These are phyloP conservation scores for Protomyces gravidus DNA, from an alignment of 1,139 yeast species.

Conservation along the genomic window DNA sequence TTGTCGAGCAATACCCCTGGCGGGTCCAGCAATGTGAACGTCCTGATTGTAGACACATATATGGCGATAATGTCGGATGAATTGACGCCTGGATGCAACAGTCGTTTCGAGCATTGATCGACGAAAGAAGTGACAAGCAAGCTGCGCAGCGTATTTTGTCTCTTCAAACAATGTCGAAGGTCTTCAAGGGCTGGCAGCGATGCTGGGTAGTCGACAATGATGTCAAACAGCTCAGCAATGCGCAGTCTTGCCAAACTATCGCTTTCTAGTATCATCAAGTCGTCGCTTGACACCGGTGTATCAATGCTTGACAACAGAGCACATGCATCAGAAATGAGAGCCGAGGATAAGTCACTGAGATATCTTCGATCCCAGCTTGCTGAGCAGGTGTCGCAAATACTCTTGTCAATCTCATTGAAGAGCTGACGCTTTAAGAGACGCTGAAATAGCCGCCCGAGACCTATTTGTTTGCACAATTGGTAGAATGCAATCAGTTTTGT, in stretches of 20 bases:
- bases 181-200: conserved; percentile 62
- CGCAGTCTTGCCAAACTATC: conserved; percentile 42
- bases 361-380: background rate
- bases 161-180: conserved; percentile 38
- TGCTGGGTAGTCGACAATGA: conserved; percentile 57
- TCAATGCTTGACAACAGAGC: background rate
- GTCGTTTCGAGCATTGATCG: conserved; percentile 47
- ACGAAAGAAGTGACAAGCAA: conserved; percentile 56
- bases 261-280: conserved; percentile 22
- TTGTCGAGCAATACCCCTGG: conserved; percentile 76
- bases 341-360: background rate
- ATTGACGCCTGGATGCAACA: conserved; percentile 78
- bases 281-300: background rate
- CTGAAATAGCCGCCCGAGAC: conserved; percentile 1
- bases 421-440: background rate
- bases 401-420: background rate
- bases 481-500: background rate
- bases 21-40: conserved; percentile 77
- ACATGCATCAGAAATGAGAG: background rate
- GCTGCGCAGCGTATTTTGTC: conserved; percentile 45
- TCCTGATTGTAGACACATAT: conserved; percentile 66
- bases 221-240: conserved; percentile 59
- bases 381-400: background rate
- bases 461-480: background rate
- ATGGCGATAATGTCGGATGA: conserved; percentile 68